phyloP scores from a whole-genome alignment of 2,329 filamentous ascomycete species.

The Tolypocladium nubicola region DNA sequence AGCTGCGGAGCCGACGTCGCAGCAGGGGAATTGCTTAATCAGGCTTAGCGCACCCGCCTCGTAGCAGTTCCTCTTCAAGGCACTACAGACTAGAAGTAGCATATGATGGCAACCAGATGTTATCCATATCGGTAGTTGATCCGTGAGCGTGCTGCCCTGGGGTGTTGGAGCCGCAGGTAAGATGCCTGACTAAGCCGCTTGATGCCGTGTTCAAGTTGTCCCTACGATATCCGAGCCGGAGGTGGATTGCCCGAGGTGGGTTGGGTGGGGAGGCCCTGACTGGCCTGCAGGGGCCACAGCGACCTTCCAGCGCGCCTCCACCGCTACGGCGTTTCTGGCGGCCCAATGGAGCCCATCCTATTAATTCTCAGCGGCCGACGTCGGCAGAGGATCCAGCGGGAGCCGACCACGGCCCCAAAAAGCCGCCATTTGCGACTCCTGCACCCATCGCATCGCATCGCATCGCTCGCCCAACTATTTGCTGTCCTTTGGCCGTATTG shows the following conservation, averaged over 20 bases:
- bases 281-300: neutral
- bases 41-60: too few species aligned
- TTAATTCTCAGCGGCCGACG: slow-evolving; percentile 3
- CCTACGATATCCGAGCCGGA: neutral
- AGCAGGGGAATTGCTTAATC: too few species aligned
- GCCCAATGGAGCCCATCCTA: neutral
- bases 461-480: neutral
- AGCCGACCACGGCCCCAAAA: neutral
- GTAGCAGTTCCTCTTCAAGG: too few species aligned
- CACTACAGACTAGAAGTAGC: too few species aligned
- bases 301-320: neutral
- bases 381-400: slow-evolving; percentile 1
- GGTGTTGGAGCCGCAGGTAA: neutral
- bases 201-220: neutral
- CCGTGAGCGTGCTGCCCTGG: too few species aligned
- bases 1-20: too few species aligned
- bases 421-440: neutral
- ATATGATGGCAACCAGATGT: too few species aligned
- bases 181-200: neutral
- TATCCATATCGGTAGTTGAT: too few species aligned
- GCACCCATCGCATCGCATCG: neutral
- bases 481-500: neutral
- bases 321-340: neutral
- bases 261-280: neutral
- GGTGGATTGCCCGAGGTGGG: neutral